Evolutionary conservation across 2,329 filamentous ascomycete species (phyloP), one percentile per base, ranked within the genome.

Genomic region (Xenoacremonium recifei): DNA sequence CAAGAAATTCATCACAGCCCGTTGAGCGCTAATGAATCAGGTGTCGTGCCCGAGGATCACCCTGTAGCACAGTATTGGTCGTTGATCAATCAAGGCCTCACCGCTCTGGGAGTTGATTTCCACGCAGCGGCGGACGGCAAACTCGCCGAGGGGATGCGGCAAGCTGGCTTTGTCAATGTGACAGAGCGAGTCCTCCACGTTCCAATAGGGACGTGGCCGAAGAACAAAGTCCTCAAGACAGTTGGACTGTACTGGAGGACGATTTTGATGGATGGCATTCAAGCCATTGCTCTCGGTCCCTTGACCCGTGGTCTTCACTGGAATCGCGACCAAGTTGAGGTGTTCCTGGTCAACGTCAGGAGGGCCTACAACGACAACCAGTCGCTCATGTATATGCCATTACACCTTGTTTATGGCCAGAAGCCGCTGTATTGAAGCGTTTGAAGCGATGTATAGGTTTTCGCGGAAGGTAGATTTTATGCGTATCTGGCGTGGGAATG

Each of bases 161-260:
- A 73, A 19, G 72, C 70, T 10, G 77, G 77, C 12, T 77, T 79
- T 50, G 55, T 65, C 34, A 77, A 80, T 50, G 69, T 80, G 30
- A 71, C 65, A 1, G 69, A 77, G 53, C 66, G 64, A 15, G 55
- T 72, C 12, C 73, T 75, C 40, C 72, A 74, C 57, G 65, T 79
- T 4, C 77, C 77, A 2, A 71, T 79, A 25, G 77, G 77, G 1
- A 69, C 70, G 0, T 79, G 76, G 76, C 71, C 75, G 4, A 73
- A 68, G 44, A 76, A 78, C 45, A 69, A 70, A 41, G 63, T 68
- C 4, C 58, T 76, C 35, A 78, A 77, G 56, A 67, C 69, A 35
- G 73, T 77, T 16, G 76, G 76, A 1, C 51, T 73, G 13, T 75
- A 76, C 54, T 76, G 72, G 71, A 65, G 71, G 34, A 74, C 70